These are phyloP conservation scores for Trichomonascus vanleenenianus DNA, from an alignment of 805 yeast genomes.

Conservation along the genomic window DNA sequence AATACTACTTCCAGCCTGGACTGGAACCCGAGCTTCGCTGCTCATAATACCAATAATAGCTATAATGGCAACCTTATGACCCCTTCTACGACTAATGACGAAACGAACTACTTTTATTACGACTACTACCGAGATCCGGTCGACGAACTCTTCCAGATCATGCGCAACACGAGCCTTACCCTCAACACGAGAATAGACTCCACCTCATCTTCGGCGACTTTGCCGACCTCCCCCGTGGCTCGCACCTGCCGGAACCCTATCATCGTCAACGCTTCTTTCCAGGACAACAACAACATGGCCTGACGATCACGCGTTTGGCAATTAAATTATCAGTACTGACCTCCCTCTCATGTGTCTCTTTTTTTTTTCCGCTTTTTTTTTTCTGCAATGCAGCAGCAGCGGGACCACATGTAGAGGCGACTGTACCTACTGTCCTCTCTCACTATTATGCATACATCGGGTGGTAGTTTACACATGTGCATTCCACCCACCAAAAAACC, in stretches of 20 bases:
- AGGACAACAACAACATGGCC: slow-evolving; percentile 2
- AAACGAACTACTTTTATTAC: slow-evolving; percentile 1
- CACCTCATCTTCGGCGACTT: background rate
- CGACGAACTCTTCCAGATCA: slow-evolving; percentile 9
- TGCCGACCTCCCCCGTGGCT: slow-evolving; percentile 14
- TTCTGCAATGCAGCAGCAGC: too few relatives aligned
- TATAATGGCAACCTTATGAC: slow-evolving; percentile 2
- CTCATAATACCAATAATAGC: background rate
- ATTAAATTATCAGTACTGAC: background rate
- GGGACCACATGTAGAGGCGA: too few relatives aligned
- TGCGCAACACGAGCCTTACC: slow-evolving; percentile 3
- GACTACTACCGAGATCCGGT: slow-evolving; percentile 3
- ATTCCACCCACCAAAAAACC: too few relatives aligned
- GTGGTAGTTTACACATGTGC: too few relatives aligned
- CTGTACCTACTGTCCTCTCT: too few relatives aligned
- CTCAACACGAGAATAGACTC: background rate
- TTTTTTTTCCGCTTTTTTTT: too few relatives aligned
- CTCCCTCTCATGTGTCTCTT: too few relatives aligned
- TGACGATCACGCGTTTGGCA: too few relatives aligned
- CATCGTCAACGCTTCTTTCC: slow-evolving; percentile 12
- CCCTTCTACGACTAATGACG: slow-evolving; percentile 3
- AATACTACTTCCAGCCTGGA: too few relatives aligned
- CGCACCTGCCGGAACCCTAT: slow-evolving; percentile 16
- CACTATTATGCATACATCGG: too few relatives aligned
- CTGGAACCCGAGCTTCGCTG: too few relatives aligned